Evolutionary conservation across 805 yeast genomes (phyloP), one percentile per base, ranked within the genome.

Genomic region (Phaffomyces antillensis): DNA sequence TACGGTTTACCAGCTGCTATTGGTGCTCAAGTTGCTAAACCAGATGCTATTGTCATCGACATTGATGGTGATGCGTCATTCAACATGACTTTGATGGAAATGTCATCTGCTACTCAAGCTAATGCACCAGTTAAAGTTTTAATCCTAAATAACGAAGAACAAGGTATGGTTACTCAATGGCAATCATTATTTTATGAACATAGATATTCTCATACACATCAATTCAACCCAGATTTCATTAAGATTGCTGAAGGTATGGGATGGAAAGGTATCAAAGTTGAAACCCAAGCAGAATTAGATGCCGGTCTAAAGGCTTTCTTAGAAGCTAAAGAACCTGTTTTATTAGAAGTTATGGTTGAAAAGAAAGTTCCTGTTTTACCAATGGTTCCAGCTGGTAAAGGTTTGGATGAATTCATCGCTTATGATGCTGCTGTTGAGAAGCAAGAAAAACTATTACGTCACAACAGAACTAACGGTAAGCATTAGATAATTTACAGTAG

Each of bases 91-190:
- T 74, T 93, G 52, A 86, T 81, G 66, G 99, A 93, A 73, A 73
- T 93, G 63, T 77, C 91, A 20, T 83, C 96, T 36, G 99, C 98
- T 25, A 95, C 88, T 38, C 98, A 93, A 73, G 95, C 91, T 49
- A 76, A 75, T 50, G 83, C 96, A 41, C 96, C 96, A 46, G 83
- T 93, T 52, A 93, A 93, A 73, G 77, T 87, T 49, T 75, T 88
- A 64, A 82, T 93, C 45, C 73, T 93, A 63, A 93, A 93, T 70
- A 93, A 93, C 67, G 98, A 91, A 72, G 99, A 93, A 72, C 99
- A 93, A 73, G 99, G 99, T 63, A 93, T 93, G 99, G 99, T 93
- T 45, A 91, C 98, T 13, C 99, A 93, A 68, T 93, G 99, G 99
- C 99, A 93, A 73, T 85, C 96, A 12, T 72, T 93, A 50, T 93